Base-by-base conservation (phyloP, 441 rosid genomes). In the Capsella rubella region DNA sequence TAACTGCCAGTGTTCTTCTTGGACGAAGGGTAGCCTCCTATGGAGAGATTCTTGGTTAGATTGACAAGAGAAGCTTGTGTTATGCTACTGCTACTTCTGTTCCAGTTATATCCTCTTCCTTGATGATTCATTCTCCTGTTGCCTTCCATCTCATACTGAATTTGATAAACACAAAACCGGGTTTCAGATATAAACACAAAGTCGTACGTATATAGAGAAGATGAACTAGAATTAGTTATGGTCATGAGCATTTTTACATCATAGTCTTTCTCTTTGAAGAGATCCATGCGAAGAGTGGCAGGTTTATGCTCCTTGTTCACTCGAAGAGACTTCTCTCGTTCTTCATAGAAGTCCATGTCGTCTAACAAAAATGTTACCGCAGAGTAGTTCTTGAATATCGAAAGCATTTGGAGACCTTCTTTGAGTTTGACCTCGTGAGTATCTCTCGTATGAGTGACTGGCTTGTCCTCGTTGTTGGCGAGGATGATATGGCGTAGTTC, bases 381-480 rank as follows among this genome's bases (percentile, higher is more conserved):
- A 4, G 79, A 31, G 45, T 79, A 82, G 21, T 64, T 69, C 75
- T 79, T 84, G 56, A 87, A 84, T 54, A 87, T 83, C 1, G 79
- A 79, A 64, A 87, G 86, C 87, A 87, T 80, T 67, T 83, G 86
- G 42, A 87, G 69, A 14, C 88, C 87, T 79, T 84, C 84, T 68
- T 72, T 78, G 69, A 87, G 75, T 61, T 76, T 81, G 64, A 87
- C 70, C 86, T 88, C 93, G 49, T 88, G 89, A 37, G 89, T 83
- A 71, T 88, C 93, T 72, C 87, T 81, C 49, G 86, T 88, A 56
- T 71, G 78, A 47, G 90, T 86, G n/a, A 88, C 89, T n/a, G 89
- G 75, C 68, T 73, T 85, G 72, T 79, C 80, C 8, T 88, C 90
- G 11, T 85, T 88, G 83, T 86, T 88, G 83, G 80, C 84, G 12